Percentiles rank a stretch among this genome's conserved stretches.
Conservation (phyloP, 2,329 filamentous ascomycete genomes). For the Diaporthe caulivora region DNA sequence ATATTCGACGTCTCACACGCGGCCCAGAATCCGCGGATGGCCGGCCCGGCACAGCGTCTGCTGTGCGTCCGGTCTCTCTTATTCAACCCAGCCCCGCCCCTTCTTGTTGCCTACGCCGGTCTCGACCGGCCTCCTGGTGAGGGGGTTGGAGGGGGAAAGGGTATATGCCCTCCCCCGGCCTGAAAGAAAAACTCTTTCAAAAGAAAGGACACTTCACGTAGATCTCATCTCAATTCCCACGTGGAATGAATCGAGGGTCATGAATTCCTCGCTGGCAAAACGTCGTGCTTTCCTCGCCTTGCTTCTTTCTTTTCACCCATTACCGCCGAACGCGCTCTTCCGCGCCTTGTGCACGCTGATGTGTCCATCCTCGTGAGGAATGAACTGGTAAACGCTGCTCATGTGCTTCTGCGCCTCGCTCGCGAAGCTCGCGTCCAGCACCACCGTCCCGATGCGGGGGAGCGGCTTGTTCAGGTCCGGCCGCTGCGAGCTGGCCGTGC, state of each 20-base stretch:
- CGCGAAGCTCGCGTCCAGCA: slow-evolving; percentile 36
- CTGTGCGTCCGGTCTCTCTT: not conserved
- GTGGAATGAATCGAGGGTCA: no score
- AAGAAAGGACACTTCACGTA: not conserved
- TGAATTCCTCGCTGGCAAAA: no score
- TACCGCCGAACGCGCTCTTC: slow-evolving; percentile 1
- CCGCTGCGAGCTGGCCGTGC: slow-evolving; percentile 48
- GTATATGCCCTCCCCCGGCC: not conserved
- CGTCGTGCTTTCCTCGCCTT: no score
- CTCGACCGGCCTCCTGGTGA: not conserved
- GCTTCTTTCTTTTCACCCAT: not conserved
- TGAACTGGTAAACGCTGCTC: slow-evolving; percentile 40
- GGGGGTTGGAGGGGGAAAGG: no score
- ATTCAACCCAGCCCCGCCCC: not conserved
- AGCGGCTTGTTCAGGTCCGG: slow-evolving; percentile 39
- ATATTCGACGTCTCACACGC: not conserved
- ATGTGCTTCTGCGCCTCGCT: slow-evolving; percentile 25
- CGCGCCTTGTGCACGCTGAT: slow-evolving; percentile 40
- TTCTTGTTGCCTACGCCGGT: not conserved
- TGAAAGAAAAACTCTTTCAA: not conserved
- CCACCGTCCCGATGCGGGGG: slow-evolving; percentile 15
- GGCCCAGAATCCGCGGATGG: not conserved
- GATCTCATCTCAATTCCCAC: no score
- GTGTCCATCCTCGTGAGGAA: slow-evolving; percentile 40
- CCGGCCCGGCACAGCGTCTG: not conserved